Evolutionary conservation across 163 green algal genomes (phyloP), one percentile per base, ranked within the genome.

Genomic region (Chlamydomonas reinhardtii): DNA sequence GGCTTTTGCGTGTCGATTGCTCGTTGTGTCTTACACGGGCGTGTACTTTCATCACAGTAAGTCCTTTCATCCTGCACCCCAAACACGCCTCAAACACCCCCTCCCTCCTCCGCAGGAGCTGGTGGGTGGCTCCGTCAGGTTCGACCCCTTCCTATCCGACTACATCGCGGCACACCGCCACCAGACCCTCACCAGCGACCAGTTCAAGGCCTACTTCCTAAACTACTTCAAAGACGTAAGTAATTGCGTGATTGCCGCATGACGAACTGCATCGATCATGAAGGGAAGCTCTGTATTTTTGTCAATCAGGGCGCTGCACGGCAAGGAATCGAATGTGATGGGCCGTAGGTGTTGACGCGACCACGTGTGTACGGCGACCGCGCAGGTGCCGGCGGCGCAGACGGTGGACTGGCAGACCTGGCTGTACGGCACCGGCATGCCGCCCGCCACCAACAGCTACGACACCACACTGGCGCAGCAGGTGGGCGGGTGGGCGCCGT

Each of bases 371-470:
- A n/a, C n/a, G 17, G 34, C 19, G 37, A n/a, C n/a, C 52, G 27
- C 29, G 0, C 69, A 86, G 80, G 80, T 79, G 20, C 56, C 73
- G 70, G 73, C 87, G 79, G 80, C 93, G 0, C 15, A 84, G n/a
- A 20, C 81, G 19, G 91, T 98, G 22, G 96, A 98, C 83, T 98
- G 96, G 96, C 91, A 98, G 34, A 90, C 93, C 1, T 98, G 96
- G 96, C 88, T 96, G 3, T 91, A 96, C 80, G n/a, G 77, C 0
- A 91, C 94, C 72, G 96, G 96, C 59, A 94, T 98, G 93, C 96
- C 96, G 2, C 94, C 94, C 0, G 91, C 92, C 24, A 90, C 90
- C 25, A 97, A 98, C 90, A 72, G 72, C 4, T 99, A 98, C 76
- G 94, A 98, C 82, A 92, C 91, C n/a, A 89, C 72, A 5, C 79